These are phyloP conservation scores for Cyclostephanos invisitatus DNA, from an alignment of 108 stramenopile species.

Conservation along the genomic window DNA sequence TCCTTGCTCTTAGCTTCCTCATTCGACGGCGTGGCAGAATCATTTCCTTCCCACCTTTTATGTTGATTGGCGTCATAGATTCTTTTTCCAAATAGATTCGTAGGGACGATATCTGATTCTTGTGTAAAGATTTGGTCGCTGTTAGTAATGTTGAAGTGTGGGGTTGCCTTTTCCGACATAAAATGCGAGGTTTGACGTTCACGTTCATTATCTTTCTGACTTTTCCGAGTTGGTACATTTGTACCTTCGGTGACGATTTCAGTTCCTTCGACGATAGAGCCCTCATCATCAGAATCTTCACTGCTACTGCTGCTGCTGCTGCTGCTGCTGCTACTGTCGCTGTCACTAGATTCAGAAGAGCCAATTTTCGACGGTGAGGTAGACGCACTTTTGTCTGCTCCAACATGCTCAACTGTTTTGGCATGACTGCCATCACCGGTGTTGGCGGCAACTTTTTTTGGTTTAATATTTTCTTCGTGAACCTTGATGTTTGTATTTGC, in stretches of 20 bases:
- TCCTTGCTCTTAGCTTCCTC: neutral
- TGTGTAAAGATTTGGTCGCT: slow-evolving; percentile 7
- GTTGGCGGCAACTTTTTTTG: neutral
- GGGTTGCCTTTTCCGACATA: neutral
- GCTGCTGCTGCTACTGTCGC: slow-evolving; percentile 11
- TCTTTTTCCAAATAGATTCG: neutral
- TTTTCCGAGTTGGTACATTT: neutral
- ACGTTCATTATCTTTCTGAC: no score
- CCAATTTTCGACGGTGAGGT: neutral
- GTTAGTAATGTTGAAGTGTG: neutral
- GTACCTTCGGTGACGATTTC: neutral
- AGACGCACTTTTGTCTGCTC: neutral
- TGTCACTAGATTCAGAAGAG: neutral
- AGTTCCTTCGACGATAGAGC: neutral
- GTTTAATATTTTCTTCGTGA: neutral
- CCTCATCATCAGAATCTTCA: slow-evolving; percentile 1
- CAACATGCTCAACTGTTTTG: neutral
- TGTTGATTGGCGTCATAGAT: neutral
- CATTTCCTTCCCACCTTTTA: neutral
- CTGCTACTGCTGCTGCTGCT: slow-evolving; percentile 1
- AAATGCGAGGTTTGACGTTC: neutral
- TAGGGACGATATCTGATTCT: slow-evolving; percentile 8
- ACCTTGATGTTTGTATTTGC: neutral
- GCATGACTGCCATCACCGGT: neutral
- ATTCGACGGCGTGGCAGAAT: neutral